A percentile compares a stretch with the other conserved stretches of the same genome.
These are phyloP conservation scores for Diaporthe sp. DNA, from an alignment of 2,329 filamentous ascomycete genomes.

Conservation along the genomic window DNA sequence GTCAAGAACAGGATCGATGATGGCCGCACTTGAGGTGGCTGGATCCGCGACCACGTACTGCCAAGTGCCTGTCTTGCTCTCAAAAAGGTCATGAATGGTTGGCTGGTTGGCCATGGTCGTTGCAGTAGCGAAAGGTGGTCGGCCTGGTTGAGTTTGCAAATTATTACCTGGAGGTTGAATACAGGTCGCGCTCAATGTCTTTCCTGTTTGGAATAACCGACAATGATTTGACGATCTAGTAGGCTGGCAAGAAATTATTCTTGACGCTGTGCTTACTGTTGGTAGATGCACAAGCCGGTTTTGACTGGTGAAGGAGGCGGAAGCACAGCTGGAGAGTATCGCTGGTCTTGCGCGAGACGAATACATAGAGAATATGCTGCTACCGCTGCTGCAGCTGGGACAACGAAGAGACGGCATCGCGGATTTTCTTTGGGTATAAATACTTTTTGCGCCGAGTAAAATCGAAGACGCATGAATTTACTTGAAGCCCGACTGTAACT, in stretches of 20 bases:
- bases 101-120: slow-evolving; percentile 48
- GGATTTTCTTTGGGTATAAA: slow-evolving; percentile 11
- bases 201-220: not conserved
- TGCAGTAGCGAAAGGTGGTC: not conserved
- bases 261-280: not conserved
- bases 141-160: not conserved
- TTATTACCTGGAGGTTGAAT: not conserved
- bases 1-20: slow-evolving; percentile 75
- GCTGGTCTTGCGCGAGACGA: not conserved
- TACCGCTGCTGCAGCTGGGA: not conserved
- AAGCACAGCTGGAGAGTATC: not conserved
- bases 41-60: slow-evolving; percentile 73
- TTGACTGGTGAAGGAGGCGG: not conserved
- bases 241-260: not conserved
- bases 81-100: slow-evolving; percentile 56
- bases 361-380: not conserved
- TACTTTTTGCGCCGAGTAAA: not conserved
- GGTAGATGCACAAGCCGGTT: not conserved
- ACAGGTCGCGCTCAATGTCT: not conserved
- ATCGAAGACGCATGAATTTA: not conserved
- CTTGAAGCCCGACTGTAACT: not conserved
- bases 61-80: slow-evolving; percentile 64
- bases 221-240: not conserved
- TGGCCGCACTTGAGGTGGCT: slow-evolving; percentile 60
- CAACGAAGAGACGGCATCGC: not conserved